These are phyloP conservation scores for Nitzschia putrida DNA, from an alignment of 108 stramenopile species.

Conservation along the genomic window DNA sequence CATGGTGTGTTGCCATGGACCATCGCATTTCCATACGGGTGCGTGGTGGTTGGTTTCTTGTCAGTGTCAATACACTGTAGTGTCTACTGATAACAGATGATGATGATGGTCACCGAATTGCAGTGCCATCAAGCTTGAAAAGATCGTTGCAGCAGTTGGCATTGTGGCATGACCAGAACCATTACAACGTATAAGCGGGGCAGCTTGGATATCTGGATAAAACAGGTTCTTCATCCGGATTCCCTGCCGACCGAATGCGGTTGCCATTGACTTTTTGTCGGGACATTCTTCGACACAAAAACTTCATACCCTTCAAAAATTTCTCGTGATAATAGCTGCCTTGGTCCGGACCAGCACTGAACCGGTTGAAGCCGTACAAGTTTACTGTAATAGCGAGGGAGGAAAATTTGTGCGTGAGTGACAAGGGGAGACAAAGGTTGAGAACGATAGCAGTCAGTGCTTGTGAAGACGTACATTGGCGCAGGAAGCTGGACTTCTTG, in stretches of 20 bases:
- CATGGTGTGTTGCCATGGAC: no score
- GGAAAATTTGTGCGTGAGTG: neutral
- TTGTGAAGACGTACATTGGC: constrained; percentile 42
- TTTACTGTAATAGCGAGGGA: constrained; percentile 42
- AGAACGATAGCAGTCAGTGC: neutral
- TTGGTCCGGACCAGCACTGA: constrained; percentile 69
- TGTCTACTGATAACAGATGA: no score
- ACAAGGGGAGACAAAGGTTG: neutral
- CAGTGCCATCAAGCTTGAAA: no score
- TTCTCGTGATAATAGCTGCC: constrained; percentile 80
- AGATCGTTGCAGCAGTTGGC: no score
- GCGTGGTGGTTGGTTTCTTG: no score
- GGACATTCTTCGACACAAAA: constrained; percentile 63
- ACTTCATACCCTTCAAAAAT: constrained; percentile 75
- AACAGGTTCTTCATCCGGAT: constrained; percentile 79
- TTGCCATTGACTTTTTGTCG: constrained; percentile 85
- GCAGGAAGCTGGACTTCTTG: constrained; percentile 81
- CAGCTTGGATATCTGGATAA: constrained; percentile 52
- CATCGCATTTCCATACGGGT: no score
- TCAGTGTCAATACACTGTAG: no score
- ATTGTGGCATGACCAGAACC: no score
- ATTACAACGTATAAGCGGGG: constrained; percentile 6
- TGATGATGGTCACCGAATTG: no score
- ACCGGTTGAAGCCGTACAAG: constrained; percentile 76
- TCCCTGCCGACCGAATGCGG: constrained; percentile 74